Percentiles rank a stretch among this genome's conserved stretches.
Evolutionary conservation across 805 yeast genomes (phyloP).

Genomic region (Wickerhamiella kurtzmanii): DNA sequence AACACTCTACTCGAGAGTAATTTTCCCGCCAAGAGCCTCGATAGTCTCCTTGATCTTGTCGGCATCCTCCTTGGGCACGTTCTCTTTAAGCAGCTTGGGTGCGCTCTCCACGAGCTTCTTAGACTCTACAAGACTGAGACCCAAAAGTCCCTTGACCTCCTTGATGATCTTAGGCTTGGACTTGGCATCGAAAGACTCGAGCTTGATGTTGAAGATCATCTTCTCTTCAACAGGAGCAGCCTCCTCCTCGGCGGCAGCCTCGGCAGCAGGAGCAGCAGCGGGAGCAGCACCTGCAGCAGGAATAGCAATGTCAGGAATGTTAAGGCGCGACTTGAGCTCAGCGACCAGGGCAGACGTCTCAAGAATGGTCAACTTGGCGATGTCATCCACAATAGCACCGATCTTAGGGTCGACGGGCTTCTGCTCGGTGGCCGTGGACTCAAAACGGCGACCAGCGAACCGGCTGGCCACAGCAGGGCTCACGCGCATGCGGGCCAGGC

Average conservation of each 20-base stretch:
- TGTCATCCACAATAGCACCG: constrained; percentile 73
- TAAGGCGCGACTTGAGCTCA: constrained; percentile 57
- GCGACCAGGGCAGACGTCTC: constrained; percentile 82
- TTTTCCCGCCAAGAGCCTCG: constrained; percentile 92
- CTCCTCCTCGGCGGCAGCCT: constrained; percentile 55
- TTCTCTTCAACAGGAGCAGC: constrained; percentile 81
- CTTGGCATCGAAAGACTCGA: constrained; percentile 88
- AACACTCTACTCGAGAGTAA: constrained; percentile 55
- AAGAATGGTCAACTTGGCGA: constrained; percentile 75
- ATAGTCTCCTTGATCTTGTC: constrained; percentile 86
- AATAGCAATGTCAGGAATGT: constrained; percentile 86
- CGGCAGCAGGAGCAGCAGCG: constrained; percentile 49
- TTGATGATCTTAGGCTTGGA: constrained; percentile 94
- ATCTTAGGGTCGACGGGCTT: constrained; percentile 74
- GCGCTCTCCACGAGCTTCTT: constrained; percentile 97
- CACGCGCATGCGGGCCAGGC: not conserved
- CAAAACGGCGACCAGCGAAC: constrained; percentile 1
- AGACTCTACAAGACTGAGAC: constrained; percentile 87
- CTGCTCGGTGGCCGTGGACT: constrained; percentile 21
- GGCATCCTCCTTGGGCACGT: constrained; percentile 94
- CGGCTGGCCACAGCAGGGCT: not conserved
- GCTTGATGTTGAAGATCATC: constrained; percentile 81
- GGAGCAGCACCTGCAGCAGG: constrained; percentile 56
- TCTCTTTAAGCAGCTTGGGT: constrained; percentile 90
- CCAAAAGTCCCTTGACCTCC: constrained; percentile 85